Conservation (phyloP, 257 asterid genomes). For the Ehretia macrophylla region DNA sequence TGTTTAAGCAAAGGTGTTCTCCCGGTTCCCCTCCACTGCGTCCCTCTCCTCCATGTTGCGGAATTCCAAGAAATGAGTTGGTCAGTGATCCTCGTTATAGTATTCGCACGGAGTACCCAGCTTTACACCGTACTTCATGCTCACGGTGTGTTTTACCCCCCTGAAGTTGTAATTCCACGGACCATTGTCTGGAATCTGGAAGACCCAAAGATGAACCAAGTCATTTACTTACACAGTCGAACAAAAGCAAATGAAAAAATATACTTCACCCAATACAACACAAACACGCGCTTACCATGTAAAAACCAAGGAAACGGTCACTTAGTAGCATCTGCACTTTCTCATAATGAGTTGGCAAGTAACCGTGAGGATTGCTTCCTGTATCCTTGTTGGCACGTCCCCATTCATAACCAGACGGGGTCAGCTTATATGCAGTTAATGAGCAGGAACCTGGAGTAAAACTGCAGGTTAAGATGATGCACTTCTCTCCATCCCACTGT, state of each 20-base stretch:
- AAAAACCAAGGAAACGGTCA: conserved; percentile 95
- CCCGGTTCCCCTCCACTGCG: conserved; percentile 82
- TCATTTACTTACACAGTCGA: neutral
- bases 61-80: conserved; percentile 89
- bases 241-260: neutral
- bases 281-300: conserved; percentile 58
- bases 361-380: conserved; percentile 89
- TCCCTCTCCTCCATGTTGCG: conserved; percentile 91
- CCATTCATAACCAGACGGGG: conserved; percentile 98
- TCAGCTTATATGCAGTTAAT: conserved; percentile 83
- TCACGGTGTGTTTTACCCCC: conserved; percentile 85
- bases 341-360: conserved; percentile 91
- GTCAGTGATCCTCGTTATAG: conserved; percentile 90
- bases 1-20: conserved; percentile 65
- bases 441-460: conserved; percentile 99
- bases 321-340: conserved; percentile 97
- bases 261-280: neutral
- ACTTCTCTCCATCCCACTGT: conserved; percentile 99
- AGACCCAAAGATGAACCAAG: neutral
- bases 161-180: conserved; percentile 98
- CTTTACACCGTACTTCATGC: conserved; percentile 88
- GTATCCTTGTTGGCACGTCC: conserved; percentile 90
- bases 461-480: conserved; percentile 94
- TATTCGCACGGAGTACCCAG: conserved; percentile 82
- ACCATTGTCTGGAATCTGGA: conserved; percentile 90